A percentile compares a stretch with the other conserved stretches of the same genome.
These are phyloP conservation scores for Ogataea polymorpha DNA, from an alignment of 805 yeast species.

Conservation along the genomic window DNA sequence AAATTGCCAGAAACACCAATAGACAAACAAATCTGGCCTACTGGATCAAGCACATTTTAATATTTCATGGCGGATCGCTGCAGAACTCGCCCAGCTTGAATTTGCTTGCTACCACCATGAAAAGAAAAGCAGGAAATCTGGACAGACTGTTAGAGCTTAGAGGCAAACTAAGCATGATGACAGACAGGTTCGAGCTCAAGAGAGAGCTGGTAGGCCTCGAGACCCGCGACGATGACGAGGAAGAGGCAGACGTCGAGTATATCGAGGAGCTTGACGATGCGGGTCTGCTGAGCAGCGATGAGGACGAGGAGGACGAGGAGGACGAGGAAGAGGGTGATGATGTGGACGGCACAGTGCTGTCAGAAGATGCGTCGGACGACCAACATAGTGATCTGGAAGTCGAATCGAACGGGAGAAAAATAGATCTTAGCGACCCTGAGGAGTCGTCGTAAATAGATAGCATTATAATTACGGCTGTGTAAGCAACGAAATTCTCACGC, in stretches of 20 bases:
- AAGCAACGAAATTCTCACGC: constrained; percentile 17
- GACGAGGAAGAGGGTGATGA: constrained; percentile 23
- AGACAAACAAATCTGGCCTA: constrained; percentile 48
- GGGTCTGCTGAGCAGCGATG: constrained; percentile 27
- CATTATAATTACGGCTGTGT: constrained; percentile 4
- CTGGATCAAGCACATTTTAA: constrained; percentile 56
- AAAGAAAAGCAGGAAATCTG: constrained; percentile 46
- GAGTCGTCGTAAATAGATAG: constrained; percentile 14
- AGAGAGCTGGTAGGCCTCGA: constrained; percentile 36
- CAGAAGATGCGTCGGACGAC: constrained; percentile 44
- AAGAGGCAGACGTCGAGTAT: constrained; percentile 40
- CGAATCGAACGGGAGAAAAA: constrained; percentile 18
- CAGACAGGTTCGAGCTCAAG: constrained; percentile 41
- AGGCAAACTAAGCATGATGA: constrained; percentile 46
- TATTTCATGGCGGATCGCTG: constrained; percentile 51
- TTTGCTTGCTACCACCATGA: constrained; percentile 44
- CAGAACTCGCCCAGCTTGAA: constrained; percentile 46
- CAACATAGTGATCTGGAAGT: constrained; percentile 41
- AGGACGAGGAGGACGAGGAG: constrained; percentile 23
- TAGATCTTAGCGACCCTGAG: constrained; percentile 16
- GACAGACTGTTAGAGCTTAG: constrained; percentile 50
- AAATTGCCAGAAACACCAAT: constrained; percentile 47
- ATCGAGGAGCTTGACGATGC: constrained; percentile 71
- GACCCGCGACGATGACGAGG: constrained; percentile 30
- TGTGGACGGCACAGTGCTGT: constrained; percentile 44